Base-by-base conservation (phyloP, 176 grass and related monocot genomes). In the Luzula sylvatica region DNA sequence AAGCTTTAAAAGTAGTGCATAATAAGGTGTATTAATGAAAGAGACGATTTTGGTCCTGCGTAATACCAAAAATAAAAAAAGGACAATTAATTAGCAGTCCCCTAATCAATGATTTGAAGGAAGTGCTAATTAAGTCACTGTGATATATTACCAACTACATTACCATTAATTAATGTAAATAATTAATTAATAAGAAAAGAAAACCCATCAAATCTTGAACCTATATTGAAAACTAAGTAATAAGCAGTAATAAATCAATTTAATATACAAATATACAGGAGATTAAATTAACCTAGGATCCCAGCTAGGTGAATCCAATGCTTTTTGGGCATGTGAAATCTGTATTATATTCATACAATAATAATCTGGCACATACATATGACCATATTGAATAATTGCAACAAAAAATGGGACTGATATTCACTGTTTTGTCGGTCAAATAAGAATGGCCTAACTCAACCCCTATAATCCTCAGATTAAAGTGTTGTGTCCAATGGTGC, bases 91-190 rank as follows among this genome's bases (percentile, higher is more conserved):
- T 63, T 49, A 30, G 41, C 15, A 21, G 9, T 48, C 46, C 40
- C 59, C 43, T 49, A 49, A 63, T 63, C 28, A 63, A 63, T 28
- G 42, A 2, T 15, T 12, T 62, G n/a, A 16, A 12, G 46, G 16
- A 46, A 63, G 23, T 63, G 59, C 24, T 63, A 20, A 21, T 63
- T 48, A 63, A 63, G 59, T 49, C 59, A 14, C 15, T 63, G 59
- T 63, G 58, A 63, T 63, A 63, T 63, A n/a, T 15, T 29, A 23
- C 42, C 42, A 63, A 63, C 59, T 12, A 18, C 21, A 46, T 23
- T 63, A 12, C 23, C 42, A 63, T 46, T 16, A 47, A 46, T 46
- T 17, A 46, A 13, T 6, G 35, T 5, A 40, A 40, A 40, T 40
- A 40, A 6, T 11, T 40, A 6, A 6, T 11, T 40, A 40, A 40